phyloP scores from a whole-genome alignment of 768 basidiomycete species.

The Vishniacozyma victoriae region DNA sequence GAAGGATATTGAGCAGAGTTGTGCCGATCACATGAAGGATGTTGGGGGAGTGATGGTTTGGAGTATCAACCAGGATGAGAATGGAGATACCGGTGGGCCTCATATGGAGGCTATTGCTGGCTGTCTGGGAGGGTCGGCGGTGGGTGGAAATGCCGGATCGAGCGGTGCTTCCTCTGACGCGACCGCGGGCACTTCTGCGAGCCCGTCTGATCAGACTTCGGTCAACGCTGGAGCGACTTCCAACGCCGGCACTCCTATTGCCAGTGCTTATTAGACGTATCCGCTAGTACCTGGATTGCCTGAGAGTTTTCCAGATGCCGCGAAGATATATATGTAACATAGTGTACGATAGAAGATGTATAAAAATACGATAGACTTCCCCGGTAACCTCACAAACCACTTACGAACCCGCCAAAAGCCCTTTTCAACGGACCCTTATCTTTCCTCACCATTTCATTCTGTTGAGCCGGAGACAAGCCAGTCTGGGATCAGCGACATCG shows the following conservation, averaged over 20 bases:
- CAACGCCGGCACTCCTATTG: background rate
- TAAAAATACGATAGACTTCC: too few relatives aligned
- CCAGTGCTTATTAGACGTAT: background rate
- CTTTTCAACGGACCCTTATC: background rate
- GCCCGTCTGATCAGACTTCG: too few relatives aligned
- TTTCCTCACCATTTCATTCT: constrained; percentile 1
- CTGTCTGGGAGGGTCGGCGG: constrained; percentile 1
- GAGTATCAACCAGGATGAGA: constrained; percentile 16
- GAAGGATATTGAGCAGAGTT: constrained; percentile 15
- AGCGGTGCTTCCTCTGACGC: too few relatives aligned
- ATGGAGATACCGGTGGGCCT: constrained; percentile 7
- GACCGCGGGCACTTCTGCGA: too few relatives aligned
- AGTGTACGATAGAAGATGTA: background rate
- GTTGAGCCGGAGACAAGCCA: background rate
- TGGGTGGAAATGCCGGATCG: too few relatives aligned
- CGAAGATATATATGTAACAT: background rate
- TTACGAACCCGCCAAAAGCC: background rate
- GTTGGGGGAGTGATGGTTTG: constrained; percentile 31
- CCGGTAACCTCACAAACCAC: too few relatives aligned
- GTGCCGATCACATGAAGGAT: constrained; percentile 11
- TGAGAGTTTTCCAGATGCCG: background rate
- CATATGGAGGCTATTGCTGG: constrained; percentile 8
- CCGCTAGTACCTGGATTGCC: background rate
- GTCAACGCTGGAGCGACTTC: background rate
- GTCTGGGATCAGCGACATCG: background rate